Evolutionary conservation across 2,329 filamentous ascomycete species (phyloP).

Genomic region (Fusarium nisikadoi): DNA sequence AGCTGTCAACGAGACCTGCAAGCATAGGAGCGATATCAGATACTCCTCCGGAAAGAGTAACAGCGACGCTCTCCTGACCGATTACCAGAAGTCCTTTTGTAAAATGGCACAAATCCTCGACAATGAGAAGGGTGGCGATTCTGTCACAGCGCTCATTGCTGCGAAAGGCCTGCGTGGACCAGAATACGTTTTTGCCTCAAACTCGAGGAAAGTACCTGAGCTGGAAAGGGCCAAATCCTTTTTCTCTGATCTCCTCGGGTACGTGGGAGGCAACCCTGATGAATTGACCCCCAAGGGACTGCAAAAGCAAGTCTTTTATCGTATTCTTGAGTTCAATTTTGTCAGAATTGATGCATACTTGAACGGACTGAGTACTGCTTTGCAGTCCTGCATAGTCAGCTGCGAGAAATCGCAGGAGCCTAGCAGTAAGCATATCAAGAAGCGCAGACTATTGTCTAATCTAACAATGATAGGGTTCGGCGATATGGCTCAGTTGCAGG

Average conservation of each 20-base stretch:
- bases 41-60: not conserved
- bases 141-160: not conserved
- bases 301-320: not conserved
- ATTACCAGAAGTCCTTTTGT: not conserved
- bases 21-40: not conserved
- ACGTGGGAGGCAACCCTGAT: not conserved
- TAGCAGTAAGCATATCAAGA: not conserved
- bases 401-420: not conserved
- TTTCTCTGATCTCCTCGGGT: not conserved
- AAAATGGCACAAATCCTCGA: conserved; percentile 1
- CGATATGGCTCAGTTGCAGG: not conserved
- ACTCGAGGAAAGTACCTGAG: not conserved
- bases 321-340: conserved; percentile 8
- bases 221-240: not conserved
- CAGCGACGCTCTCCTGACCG: not conserved
- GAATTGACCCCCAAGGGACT: not conserved
- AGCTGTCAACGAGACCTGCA: conserved; percentile 7
- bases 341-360: not conserved
- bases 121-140: not conserved
- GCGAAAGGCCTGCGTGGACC: not conserved
- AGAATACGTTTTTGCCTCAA: not conserved
- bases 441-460: not conserved
- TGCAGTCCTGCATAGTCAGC: not conserved
- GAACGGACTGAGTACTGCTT: not conserved
- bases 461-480: not conserved